These are phyloP conservation scores for Cladosporium sp. DNA, from an alignment of 2,329 filamentous ascomycete species.

Conservation along the genomic window DNA sequence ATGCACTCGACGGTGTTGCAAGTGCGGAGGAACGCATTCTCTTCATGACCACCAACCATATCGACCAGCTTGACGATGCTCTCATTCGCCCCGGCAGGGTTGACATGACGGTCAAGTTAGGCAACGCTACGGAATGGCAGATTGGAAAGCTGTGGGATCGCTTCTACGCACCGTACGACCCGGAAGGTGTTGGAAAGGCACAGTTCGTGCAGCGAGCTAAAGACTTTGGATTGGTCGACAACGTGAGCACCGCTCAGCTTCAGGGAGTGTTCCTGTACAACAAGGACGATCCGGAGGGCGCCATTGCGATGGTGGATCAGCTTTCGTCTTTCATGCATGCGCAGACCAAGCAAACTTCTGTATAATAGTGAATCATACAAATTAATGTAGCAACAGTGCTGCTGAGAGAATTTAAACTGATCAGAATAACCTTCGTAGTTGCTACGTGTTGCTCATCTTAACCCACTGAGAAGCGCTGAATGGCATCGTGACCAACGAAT, in stretches of 20 bases:
- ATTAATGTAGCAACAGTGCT: no score
- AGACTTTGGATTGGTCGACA: conserved; percentile 65
- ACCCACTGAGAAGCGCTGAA: no score
- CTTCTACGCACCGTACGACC: conserved; percentile 84
- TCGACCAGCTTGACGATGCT: conserved; percentile 83
- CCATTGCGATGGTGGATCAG: conserved; percentile 52
- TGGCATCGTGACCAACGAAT: no score
- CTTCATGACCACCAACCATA: conserved; percentile 92
- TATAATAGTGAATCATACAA: conserved; percentile 3
- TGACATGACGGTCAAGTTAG: conserved; percentile 87
- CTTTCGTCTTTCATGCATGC: conserved; percentile 19
- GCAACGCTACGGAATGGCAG: conserved; percentile 81
- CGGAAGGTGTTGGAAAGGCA: conserved; percentile 56
- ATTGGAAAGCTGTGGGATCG: conserved; percentile 87
- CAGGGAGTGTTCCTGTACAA: conserved; percentile 95
- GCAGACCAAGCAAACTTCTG: conserved; percentile 1
- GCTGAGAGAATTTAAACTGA: background rate
- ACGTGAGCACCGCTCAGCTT: conserved; percentile 81
- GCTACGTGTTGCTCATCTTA: no score
- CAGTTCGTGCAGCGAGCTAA: conserved; percentile 69
- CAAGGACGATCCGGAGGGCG: conserved; percentile 84
- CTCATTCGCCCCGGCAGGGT: conserved; percentile 87
- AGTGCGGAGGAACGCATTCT: conserved; percentile 91
- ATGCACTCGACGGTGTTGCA: conserved; percentile 74
- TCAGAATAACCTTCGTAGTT: no score